Evolutionary conservation across 495 filamentous ascomycete genomes (phyloP), one percentile per base, ranked within the genome.

Genomic region (Talaromyces stipitatus): DNA sequence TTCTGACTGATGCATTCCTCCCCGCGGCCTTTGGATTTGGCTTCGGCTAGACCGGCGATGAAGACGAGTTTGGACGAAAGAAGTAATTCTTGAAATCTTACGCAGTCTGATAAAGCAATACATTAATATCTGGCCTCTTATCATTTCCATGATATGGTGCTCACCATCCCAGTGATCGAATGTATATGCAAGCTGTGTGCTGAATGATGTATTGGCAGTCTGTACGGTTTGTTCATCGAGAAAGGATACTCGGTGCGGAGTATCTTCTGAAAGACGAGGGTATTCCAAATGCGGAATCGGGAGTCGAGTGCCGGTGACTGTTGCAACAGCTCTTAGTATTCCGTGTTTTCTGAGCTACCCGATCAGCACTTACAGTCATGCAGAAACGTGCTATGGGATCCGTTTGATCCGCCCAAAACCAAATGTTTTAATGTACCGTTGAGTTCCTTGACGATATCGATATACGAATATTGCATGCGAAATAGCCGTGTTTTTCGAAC

Each of bases 1-100:
- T 78, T 78, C 60, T 78, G 75, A 54, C 72, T 76, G 62, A 78
- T 76, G 46, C 75, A 78, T 61, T 78, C 75, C 48, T 78, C 75
- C 3, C 75, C 74, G 11, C 74, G 70, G 6, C 75, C 74, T 54
- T 76, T 78, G 47, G 73, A 77, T 47, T 74, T 76, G 50, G 70
- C 73, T 47, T 77, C 74, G 1, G 74, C 72, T 57, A 78, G 74
- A 1, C 75, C 74, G 0, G 70, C 72, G 41, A 77, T 68, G 43
- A 77, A 74, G 10, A 72, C 55, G 12, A 78, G 59, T 58, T 69
- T 73, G 7, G 71, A 70, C n/a, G 67, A 62, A 14, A 77, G 69
- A 0, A 78, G 62, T 8, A 72, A 38, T 54, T 78, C 75, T 61
- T 78, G 75, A 38, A 78, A 78, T 47, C 68, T 67, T 0, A 74